Conservation (phyloP, 169 alveolate genomes). For the Cryptosporidium baileyi region DNA sequence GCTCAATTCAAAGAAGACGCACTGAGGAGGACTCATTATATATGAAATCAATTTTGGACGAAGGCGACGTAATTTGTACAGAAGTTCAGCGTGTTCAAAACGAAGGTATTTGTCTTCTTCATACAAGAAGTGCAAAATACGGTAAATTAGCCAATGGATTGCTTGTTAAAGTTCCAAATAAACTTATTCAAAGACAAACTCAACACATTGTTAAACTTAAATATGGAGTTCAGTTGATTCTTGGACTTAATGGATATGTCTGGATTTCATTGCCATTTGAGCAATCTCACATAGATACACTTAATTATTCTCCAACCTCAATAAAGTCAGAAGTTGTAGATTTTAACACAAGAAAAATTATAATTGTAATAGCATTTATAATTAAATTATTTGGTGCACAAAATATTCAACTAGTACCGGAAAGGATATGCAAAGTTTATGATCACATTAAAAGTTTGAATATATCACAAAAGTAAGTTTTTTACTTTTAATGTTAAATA, state of each 20-base stretch:
- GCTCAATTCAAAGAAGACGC: slow-evolving; percentile 87
- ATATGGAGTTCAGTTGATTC: slow-evolving; percentile 83
- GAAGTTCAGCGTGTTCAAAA: slow-evolving; percentile 88
- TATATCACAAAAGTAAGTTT: slow-evolving; percentile 40
- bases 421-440: slow-evolving; percentile 34
- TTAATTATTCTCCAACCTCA: slow-evolving; percentile 42
- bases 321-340: slow-evolving; percentile 40
- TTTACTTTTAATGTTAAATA: background rate
- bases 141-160: slow-evolving; percentile 90
- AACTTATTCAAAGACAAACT: slow-evolving; percentile 84
- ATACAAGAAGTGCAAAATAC: slow-evolving; percentile 89
- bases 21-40: slow-evolving; percentile 88
- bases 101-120: slow-evolving; percentile 85
- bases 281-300: slow-evolving; percentile 69
- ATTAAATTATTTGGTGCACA: slow-evolving; percentile 21
- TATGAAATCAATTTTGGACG: slow-evolving; percentile 88
- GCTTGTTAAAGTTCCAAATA: slow-evolving; percentile 84
- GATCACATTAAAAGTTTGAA: background rate
- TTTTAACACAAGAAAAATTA: background rate
- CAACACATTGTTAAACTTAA: slow-evolving; percentile 86
- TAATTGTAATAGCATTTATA: slow-evolving; percentile 20
- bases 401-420: slow-evolving; percentile 36
- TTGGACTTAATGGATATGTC: slow-evolving; percentile 88
- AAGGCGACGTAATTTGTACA: slow-evolving; percentile 88
- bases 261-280: slow-evolving; percentile 79